phyloP scores from a whole-genome alignment of 768 basidiomycete species.

The Rhodotorula paludigena region DNA sequence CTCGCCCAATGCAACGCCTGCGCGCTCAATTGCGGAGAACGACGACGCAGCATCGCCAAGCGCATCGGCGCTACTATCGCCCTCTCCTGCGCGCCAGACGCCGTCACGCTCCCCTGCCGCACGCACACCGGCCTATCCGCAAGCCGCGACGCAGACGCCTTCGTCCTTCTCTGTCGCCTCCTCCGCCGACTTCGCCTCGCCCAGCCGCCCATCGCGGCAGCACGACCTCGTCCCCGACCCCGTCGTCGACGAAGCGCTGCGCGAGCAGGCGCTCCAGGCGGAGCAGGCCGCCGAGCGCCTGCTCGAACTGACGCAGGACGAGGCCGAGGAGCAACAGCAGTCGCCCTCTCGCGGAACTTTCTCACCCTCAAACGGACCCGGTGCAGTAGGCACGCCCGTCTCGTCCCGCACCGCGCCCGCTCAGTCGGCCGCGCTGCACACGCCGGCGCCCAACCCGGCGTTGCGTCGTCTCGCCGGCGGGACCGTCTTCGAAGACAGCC shows the following conservation, averaged over 20 bases:
- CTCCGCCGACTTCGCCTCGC: not conserved
- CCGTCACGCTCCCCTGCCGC: not conserved
- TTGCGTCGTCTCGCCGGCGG: not conserved
- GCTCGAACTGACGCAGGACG: slow-evolving; percentile 76
- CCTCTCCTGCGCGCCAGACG: not conserved
- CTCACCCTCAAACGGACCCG: not conserved
- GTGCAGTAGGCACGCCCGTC: not conserved
- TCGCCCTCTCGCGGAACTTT: not conserved
- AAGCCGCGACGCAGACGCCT: too few species aligned
- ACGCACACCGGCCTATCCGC: too few species aligned
- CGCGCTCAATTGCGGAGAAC: not conserved
- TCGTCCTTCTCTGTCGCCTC: slow-evolving; percentile 19
- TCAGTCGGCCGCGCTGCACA: not conserved
- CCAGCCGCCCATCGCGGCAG: not conserved
- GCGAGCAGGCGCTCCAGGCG: slow-evolving; percentile 84
- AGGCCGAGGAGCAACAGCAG: slow-evolving; percentile 53
- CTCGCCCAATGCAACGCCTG: too few species aligned
- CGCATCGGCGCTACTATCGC: too few species aligned
- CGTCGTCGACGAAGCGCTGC: slow-evolving; percentile 74
- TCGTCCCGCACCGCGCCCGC: not conserved
- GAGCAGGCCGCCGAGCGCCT: slow-evolving; percentile 85
- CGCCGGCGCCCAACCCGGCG: slow-evolving; percentile 14
- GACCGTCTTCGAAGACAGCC: slow-evolving; percentile 29
- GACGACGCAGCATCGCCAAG: not conserved
- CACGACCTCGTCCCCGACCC: slow-evolving; percentile 45